Conservation (phyloP, 495 filamentous ascomycete species). For the Eremomyces bilateralis region DNA sequence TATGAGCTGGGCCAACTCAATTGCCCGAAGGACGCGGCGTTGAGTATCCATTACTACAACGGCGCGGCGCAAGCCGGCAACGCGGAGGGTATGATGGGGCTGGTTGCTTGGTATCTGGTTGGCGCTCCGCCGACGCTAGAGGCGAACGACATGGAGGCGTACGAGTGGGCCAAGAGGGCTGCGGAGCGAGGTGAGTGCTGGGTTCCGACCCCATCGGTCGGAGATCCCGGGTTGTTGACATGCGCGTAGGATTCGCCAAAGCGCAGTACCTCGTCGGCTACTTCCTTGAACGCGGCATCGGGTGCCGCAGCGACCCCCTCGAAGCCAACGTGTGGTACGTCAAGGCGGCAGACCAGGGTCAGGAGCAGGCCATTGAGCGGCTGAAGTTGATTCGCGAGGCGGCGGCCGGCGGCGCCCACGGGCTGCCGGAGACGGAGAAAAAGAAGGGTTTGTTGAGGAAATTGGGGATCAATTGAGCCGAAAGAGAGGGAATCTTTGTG, state of each 20-base stretch:
- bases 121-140: conserved; percentile 83
- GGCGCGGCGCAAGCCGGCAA: conserved; percentile 68
- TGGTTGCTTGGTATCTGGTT: conserved; percentile 97
- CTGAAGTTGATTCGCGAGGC: conserved; percentile 72
- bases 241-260: conserved; percentile 61
- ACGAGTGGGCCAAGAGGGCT: conserved; percentile 80
- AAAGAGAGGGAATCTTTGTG: not conserved
- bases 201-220: too few relatives aligned
- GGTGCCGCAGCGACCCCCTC: conserved; percentile 74
- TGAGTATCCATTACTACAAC: conserved; percentile 96
- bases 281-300: conserved; percentile 97
- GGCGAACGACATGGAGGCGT: conserved; percentile 89
- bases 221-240: too few relatives aligned
- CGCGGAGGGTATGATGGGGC: conserved; percentile 87
- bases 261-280: conserved; percentile 90
- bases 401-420: conserved; percentile 37
- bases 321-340: conserved; percentile 99
- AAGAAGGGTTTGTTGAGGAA: conserved; percentile 6
- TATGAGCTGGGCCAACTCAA: conserved; percentile 82
- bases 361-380: conserved; percentile 68
- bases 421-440: conserved; percentile 8
- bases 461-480: not conserved
- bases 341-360: conserved; percentile 78
- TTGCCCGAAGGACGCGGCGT: conserved; percentile 74
- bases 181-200: conserved; percentile 53